Base-by-base conservation (phyloP, 2,329 filamentous ascomycete species). In the Xylariaceae sp. region DNA sequence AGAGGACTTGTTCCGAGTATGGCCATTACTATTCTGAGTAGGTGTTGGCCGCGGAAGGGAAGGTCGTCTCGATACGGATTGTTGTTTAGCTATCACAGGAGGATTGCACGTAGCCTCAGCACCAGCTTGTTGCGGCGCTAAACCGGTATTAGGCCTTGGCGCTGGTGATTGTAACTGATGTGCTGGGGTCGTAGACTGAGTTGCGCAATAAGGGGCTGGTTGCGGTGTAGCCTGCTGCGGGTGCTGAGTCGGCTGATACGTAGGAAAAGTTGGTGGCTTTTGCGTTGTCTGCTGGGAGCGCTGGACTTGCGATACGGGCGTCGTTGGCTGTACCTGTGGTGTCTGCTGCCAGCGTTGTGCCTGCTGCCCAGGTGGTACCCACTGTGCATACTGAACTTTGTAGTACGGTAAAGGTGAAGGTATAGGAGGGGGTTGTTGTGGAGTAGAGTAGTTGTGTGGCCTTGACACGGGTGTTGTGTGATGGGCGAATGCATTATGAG, bases 1-100 rank as follows among this genome's bases (percentile, higher is more conserved):
- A 31, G 69, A 71, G 12, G 68, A 70, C 34, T 60, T 66, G 52
- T 67, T 71, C 36, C 65, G 67, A 53, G 41, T 67, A 58, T 67
- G 71, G 45, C 65, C 61, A 40, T 53, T 58, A 43, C 56, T 58
- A 40, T 56, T 63, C 41, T 58, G 52, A 36, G 53, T 53, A 12
- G 61, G 59, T 8, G 63, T 53, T n/a, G 63, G 60, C 37, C 61
- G 61, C 16, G 63, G 23, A 23, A 65, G 21, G 11, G 68, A 58
- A 28, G 52, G 36, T 31, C 63, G 57, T 41, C 66, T 67, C 14
- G 63, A 54, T 16, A 46, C 29, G 29, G 47, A 36, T 49, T 66
- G 58, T 21, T 62, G 61, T 2, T 60, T 8, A 6, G 58, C 11
- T 17, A 33, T 29, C 23, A 5, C 17, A 40, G 54, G 19, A 26